Percentiles rank a stretch among this genome's conserved stretches.
Conservation (phyloP, 176 grass and related monocot genomes). For the Raddia guianensis region DNA sequence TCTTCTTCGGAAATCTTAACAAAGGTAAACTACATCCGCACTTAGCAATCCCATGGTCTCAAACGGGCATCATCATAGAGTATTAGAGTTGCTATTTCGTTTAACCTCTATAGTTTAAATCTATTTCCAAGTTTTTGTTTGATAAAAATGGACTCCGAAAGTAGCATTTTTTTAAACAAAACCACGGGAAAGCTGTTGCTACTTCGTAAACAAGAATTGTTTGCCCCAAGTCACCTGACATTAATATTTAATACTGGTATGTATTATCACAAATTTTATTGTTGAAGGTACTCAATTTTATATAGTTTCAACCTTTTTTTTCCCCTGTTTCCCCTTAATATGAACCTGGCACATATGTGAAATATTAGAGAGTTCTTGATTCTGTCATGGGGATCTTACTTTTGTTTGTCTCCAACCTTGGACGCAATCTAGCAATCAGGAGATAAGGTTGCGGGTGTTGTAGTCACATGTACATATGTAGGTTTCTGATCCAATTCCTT, state of each 20-base stretch:
- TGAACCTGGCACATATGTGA: background rate
- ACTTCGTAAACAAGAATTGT: too few relatives aligned
- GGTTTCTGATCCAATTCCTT: background rate
- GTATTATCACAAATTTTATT: background rate
- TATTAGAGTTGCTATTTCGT: constrained; percentile 14
- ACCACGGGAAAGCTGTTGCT: too few relatives aligned
- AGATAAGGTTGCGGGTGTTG: background rate
- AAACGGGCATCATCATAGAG: background rate
- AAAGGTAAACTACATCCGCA: constrained; percentile 56
- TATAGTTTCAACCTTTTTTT: background rate
- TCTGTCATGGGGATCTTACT: background rate
- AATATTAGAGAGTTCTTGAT: background rate
- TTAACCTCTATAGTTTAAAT: background rate
- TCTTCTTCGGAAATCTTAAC: constrained; percentile 90
- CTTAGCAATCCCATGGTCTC: constrained; percentile 11
- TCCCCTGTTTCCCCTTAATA: background rate
- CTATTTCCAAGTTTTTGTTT: constrained; percentile 10
- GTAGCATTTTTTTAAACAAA: too few relatives aligned
- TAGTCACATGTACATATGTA: background rate
- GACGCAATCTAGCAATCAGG: background rate
- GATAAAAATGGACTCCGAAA: background rate
- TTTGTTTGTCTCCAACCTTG: background rate
- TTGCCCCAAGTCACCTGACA: background rate
- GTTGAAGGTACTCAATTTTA: background rate
- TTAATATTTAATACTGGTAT: constrained; percentile 20